A percentile compares a stretch with the other conserved stretches of the same genome.
Evolutionary conservation across 306 rosid genomes (phyloP).

Genomic region (Rubus idaeus): DNA sequence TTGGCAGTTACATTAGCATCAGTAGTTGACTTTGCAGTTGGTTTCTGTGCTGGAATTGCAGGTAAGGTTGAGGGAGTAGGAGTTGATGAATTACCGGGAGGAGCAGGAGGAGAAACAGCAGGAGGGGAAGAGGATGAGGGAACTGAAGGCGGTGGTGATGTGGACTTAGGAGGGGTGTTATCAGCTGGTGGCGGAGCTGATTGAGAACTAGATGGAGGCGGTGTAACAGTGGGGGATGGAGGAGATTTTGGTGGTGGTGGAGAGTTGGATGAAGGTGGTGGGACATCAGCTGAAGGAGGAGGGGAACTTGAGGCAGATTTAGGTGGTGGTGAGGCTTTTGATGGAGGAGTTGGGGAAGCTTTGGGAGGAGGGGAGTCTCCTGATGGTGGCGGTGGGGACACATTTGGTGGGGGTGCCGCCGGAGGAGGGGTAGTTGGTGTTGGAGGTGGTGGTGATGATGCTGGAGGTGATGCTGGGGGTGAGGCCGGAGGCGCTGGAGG

Average conservation of each 20-base stretch:
- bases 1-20: conserved; percentile 24
- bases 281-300: conserved; percentile 56
- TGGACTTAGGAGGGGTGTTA: conserved; percentile 35
- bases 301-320: conserved; percentile 35
- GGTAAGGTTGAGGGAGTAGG: conserved; percentile 31
- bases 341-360: conserved; percentile 46
- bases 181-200: conserved; percentile 47
- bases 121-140: conserved; percentile 60
- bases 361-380: conserved; percentile 51
- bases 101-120: conserved; percentile 41
- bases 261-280: conserved; percentile 41
- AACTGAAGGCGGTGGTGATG: conserved; percentile 61
- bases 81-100: conserved; percentile 43
- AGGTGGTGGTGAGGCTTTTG: conserved; percentile 49
- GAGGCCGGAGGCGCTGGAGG: conserved; percentile 28
- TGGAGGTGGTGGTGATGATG: conserved; percentile 33
- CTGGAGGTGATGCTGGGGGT: conserved; percentile 29
- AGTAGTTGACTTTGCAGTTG: conserved; percentile 50
- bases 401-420: conserved; percentile 34
- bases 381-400: conserved; percentile 36
- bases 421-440: conserved; percentile 43
- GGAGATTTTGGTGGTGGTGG: conserved; percentile 58
- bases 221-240: conserved; percentile 42
- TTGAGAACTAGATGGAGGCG: conserved; percentile 53
- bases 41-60: conserved; percentile 50